These are phyloP conservation scores for Wickerhamomyces silvicola DNA, from an alignment of 805 yeast species.

Conservation along the genomic window DNA sequence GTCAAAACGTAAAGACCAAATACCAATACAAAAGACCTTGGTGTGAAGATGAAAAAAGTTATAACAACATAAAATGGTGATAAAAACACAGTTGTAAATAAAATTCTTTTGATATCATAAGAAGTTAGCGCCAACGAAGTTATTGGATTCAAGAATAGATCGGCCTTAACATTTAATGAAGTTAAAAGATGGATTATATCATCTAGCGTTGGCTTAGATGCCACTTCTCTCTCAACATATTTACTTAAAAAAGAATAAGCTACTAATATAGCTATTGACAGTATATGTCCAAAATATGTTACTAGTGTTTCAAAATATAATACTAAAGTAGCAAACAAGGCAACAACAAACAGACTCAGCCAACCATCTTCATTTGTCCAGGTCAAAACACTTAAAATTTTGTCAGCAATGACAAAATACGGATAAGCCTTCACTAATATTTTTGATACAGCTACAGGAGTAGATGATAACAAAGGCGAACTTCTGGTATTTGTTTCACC, in stretches of 20 bases:
- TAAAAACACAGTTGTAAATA: slow-evolving; percentile 77
- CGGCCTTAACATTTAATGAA: slow-evolving; percentile 67
- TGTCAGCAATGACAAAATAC: slow-evolving; percentile 67
- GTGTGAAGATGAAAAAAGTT: slow-evolving; percentile 62
- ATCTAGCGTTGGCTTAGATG: slow-evolving; percentile 73
- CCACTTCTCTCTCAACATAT: slow-evolving; percentile 51
- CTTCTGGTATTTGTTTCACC: slow-evolving; percentile 21
- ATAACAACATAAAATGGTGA: slow-evolving; percentile 78
- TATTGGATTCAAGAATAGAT: slow-evolving; percentile 74
- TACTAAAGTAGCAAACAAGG: slow-evolving; percentile 49
- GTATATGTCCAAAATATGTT: slow-evolving; percentile 76
- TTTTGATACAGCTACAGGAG: slow-evolving; percentile 88
- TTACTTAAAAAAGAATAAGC: slow-evolving; percentile 54
- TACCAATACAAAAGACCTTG: slow-evolving; percentile 56
- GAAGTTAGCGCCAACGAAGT: slow-evolving; percentile 66
- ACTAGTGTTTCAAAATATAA: slow-evolving; percentile 75
- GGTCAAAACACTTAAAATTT: slow-evolving; percentile 63
- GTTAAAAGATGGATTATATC: slow-evolving; percentile 76
- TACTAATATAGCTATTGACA: slow-evolving; percentile 56
- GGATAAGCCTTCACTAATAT: slow-evolving; percentile 83
- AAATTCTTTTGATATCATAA: slow-evolving; percentile 70
- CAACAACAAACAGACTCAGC: slow-evolving; percentile 59
- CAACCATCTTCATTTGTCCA: slow-evolving; percentile 89
- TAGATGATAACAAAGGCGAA: slow-evolving; percentile 78
- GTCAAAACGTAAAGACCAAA: slow-evolving; percentile 60